Evolutionary conservation across 2,329 filamentous ascomycete genomes (phyloP).

Genomic region (Diplodia sapinea): DNA sequence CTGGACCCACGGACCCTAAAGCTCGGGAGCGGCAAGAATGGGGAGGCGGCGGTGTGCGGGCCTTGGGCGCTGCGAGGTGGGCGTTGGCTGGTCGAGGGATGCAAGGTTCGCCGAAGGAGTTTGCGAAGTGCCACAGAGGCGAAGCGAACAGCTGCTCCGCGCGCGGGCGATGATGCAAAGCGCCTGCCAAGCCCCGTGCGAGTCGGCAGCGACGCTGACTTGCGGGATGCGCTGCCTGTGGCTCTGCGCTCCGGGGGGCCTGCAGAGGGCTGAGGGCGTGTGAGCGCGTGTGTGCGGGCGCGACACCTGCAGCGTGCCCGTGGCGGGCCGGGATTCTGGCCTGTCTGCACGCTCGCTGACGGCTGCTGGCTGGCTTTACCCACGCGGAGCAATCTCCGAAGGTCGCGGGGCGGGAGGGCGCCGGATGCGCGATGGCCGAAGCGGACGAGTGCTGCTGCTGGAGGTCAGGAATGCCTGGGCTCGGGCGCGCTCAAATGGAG

Average conservation of each 20-base stretch:
- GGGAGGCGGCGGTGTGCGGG: conserved; percentile 29
- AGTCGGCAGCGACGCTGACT: conserved; percentile 9
- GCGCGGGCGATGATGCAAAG: conserved; percentile 29
- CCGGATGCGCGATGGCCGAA: conserved; percentile 2
- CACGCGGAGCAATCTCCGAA: conserved; percentile 26
- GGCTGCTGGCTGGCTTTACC: background rate
- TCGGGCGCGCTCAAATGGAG: conserved; percentile 24
- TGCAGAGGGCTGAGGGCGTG: conserved; percentile 21
- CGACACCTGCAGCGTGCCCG: conserved; percentile 27
- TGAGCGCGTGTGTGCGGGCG: conserved; percentile 2
- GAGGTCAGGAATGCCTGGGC: background rate
- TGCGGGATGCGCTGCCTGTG: background rate
- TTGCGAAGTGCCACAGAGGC: conserved; percentile 30
- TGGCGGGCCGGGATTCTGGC: conserved; percentile 22
- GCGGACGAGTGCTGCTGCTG: conserved; percentile 8
- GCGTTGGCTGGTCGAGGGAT: conserved; percentile 32
- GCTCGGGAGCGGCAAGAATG: conserved; percentile 31
- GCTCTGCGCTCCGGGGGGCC: background rate
- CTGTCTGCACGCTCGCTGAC: conserved; percentile 19
- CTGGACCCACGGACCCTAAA: conserved; percentile 30
- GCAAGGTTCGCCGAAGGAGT: conserved; percentile 31
- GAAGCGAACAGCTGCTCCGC: conserved; percentile 30
- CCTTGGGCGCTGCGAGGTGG: conserved; percentile 28
- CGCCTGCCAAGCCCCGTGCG: conserved; percentile 24
- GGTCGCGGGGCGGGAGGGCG: conserved; percentile 11